Base-by-base conservation (phyloP, 2,329 filamentous ascomycete species). In the Colletotrichum karsti region DNA sequence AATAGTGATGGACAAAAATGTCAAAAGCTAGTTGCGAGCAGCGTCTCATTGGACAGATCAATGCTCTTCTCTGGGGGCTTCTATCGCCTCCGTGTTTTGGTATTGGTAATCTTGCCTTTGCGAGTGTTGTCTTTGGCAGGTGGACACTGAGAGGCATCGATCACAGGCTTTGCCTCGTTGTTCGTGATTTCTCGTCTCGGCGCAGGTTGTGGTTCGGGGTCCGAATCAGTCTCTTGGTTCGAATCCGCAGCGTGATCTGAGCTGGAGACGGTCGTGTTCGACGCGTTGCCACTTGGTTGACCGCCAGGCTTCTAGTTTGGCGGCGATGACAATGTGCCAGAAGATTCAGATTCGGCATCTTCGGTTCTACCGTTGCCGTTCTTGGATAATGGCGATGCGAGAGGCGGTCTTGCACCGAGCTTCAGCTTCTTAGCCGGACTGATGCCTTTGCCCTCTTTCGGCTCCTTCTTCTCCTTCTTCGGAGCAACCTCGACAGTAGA, bases 261-360 rank as follows among this genome's bases (percentile, higher is more conserved):
- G 10, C n/a, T 28, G 18, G 54, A 37, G 26, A 1, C 20, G 35
- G 24, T 12, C 8, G n/a, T 22, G 30, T 15, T 48, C n/a, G 26
- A 13, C 13, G 44, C n/a, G 15, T 13, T 24, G 8, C n/a, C 13
- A n/a, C 62, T 54, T 13, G 55, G n/a, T 18, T 39, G 33, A 42
- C 55, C 50, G 10, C 48, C 66, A 56, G 24, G 13, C 54, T 48
- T 33, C 61, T 69, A 69, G 62, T 65, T 51, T 39, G 85, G 85
- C 18, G 87, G 87, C 15, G 87, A 88, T 1, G 87, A 89, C 67
- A 88, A 75, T 0, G 85, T 85, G 18, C 84, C 87, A 1, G 86
- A 88, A 42, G 86, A 88, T 73, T 89, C 87, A 15, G 86, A 88
- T 69, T 84, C 84, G 44, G 78, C 83, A 51, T 88, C 87, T 18